Evolutionary conservation across 2,329 filamentous ascomycete species (phyloP).

Genomic region (Phialophora chinensis): DNA sequence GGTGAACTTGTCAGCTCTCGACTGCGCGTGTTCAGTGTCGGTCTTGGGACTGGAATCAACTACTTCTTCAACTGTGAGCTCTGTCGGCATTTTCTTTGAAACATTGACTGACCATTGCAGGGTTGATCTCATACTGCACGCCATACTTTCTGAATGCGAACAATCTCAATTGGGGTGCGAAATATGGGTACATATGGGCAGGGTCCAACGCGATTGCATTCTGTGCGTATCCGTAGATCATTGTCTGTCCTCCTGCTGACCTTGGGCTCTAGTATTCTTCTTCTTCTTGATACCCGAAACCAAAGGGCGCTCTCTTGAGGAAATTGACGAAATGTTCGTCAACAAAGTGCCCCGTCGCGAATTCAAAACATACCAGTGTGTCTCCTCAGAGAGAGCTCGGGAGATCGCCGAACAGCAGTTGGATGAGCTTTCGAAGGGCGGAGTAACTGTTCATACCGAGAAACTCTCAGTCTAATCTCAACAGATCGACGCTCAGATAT

Average conservation of each 20-base stretch:
- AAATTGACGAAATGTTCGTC: conserved; percentile 43
- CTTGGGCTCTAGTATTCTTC: conserved; percentile 12
- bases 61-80: conserved; percentile 46
- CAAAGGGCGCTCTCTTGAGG: conserved; percentile 39
- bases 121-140: conserved; percentile 50
- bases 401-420: conserved; percentile 24
- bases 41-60: conserved; percentile 50
- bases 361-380: conserved; percentile 30
- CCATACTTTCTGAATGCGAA: conserved; percentile 49
- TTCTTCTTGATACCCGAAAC: conserved; percentile 41
- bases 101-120: conserved; percentile 14
- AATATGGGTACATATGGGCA: conserved; percentile 58
- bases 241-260: not conserved
- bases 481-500: not conserved
- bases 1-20: conserved; percentile 49
- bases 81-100: not conserved
- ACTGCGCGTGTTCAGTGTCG: conserved; percentile 49
- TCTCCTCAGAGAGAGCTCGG: conserved; percentile 25
- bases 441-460: conserved; percentile 11
- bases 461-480: conserved; percentile 1
- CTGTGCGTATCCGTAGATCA: conserved; percentile 35
- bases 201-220: conserved; percentile 50
- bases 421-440: conserved; percentile 10
- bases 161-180: conserved; percentile 51
- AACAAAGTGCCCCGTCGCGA: conserved; percentile 26